Evolutionary conservation across 768 basidiomycete species (phyloP).

Genomic region (Trametes gibbosa): DNA sequence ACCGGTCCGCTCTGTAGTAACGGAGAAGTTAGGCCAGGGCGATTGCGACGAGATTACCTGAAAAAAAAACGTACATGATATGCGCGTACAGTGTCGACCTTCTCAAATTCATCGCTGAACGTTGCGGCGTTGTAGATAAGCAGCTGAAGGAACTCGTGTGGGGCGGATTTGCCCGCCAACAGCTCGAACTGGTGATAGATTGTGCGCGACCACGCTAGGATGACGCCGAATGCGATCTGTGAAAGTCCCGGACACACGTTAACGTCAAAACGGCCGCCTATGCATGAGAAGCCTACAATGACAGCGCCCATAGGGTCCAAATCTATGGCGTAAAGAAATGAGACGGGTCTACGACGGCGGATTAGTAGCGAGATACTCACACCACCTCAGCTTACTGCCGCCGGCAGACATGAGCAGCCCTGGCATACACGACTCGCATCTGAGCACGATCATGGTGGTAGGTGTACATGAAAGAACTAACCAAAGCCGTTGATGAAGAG

Average conservation of each 20-base stretch:
- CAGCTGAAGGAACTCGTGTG: slow-evolving; percentile 86
- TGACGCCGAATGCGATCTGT: slow-evolving; percentile 79
- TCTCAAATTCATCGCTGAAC: slow-evolving; percentile 81
- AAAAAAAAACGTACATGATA: slow-evolving; percentile 65
- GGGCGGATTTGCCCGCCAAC: slow-evolving; percentile 89
- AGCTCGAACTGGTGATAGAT: slow-evolving; percentile 80
- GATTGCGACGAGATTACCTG: background rate
- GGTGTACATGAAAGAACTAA: no score
- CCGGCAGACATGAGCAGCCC: slow-evolving; percentile 82
- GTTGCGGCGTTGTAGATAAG: slow-evolving; percentile 91
- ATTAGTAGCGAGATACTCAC: slow-evolving; percentile 43
- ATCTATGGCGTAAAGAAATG: slow-evolving; percentile 35
- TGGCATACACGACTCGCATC: slow-evolving; percentile 26
- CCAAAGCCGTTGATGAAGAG: slow-evolving; percentile 81
- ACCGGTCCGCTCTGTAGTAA: slow-evolving; percentile 69
- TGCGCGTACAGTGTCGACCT: slow-evolving; percentile 89
- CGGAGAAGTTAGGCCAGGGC: background rate
- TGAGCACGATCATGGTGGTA: no score
- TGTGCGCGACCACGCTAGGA: slow-evolving; percentile 73
- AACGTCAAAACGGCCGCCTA: background rate
- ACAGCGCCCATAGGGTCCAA: slow-evolving; percentile 79
- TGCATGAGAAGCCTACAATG: slow-evolving; percentile 46
- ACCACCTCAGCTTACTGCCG: slow-evolving; percentile 80
- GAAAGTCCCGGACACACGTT: slow-evolving; percentile 7
- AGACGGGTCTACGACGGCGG: background rate